Evolutionary conservation across 2,329 filamentous ascomycete genomes (phyloP).

Genomic region (Colletotrichum eleusines): DNA sequence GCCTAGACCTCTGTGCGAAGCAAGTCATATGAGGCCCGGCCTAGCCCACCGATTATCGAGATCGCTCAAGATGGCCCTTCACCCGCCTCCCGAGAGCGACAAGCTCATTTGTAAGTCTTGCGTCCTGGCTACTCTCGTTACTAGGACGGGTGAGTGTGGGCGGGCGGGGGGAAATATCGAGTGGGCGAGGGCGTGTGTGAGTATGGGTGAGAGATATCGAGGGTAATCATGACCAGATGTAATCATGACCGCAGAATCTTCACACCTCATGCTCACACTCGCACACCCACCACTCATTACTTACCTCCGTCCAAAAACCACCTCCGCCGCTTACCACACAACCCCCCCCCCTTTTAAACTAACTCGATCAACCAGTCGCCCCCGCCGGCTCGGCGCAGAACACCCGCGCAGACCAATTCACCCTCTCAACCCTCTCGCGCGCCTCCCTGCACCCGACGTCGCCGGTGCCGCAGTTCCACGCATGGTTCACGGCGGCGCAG

Average conservation of each 20-base stretch:
- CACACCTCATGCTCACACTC: neutral
- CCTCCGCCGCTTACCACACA: constrained; percentile 10
- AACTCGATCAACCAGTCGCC: constrained; percentile 62
- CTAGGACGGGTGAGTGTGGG: neutral
- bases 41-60: constrained; percentile 28
- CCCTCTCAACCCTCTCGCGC: constrained; percentile 69
- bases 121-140: neutral
- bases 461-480: constrained; percentile 87
- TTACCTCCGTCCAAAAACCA: neutral
- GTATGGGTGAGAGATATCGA: too few species aligned
- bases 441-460: constrained; percentile 69
- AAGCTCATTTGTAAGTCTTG: constrained; percentile 65
- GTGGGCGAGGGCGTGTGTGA: neutral
- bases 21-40: constrained; percentile 30
- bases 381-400: constrained; percentile 69
- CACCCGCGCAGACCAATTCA: constrained; percentile 82
- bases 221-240: neutral
- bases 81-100: constrained; percentile 53
- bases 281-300: constrained; percentile 6
- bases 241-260: neutral
- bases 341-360: neutral
- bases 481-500: constrained; percentile 86
- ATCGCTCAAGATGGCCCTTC: constrained; percentile 58
- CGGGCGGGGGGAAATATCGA: neutral
- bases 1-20: neutral